A percentile compares a stretch with the other conserved stretches of the same genome.
Evolutionary conservation across 2,329 filamentous ascomycete genomes (phyloP).

Genomic region (Sphaerulina vaccinii): DNA sequence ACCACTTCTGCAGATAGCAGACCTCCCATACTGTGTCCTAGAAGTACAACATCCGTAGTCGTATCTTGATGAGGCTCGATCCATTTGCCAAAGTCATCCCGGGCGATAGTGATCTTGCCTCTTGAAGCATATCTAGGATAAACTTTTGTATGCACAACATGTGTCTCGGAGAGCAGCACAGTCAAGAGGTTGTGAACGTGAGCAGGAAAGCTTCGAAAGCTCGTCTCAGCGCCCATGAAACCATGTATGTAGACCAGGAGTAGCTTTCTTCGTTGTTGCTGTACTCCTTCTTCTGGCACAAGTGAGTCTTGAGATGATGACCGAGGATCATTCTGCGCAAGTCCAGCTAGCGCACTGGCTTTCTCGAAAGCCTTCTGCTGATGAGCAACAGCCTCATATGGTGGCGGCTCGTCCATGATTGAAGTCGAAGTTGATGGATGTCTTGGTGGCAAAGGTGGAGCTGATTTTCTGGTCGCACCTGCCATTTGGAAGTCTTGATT

Average conservation of each 20-base stretch:
- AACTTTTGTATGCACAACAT: conserved; percentile 82
- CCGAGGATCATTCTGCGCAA: conserved; percentile 40
- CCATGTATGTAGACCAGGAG: conserved; percentile 85
- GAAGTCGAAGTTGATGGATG: conserved; percentile 13
- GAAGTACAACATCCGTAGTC: conserved; percentile 73
- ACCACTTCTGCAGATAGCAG: conserved; percentile 77
- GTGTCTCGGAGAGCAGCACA: conserved; percentile 65
- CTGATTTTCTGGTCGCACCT: background rate
- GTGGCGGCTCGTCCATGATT: conserved; percentile 18
- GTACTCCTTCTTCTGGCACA: conserved; percentile 37
- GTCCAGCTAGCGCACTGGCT: conserved; percentile 8
- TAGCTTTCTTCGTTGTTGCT: conserved; percentile 53
- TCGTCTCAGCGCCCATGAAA: conserved; percentile 84
- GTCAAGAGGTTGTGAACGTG: conserved; percentile 77
- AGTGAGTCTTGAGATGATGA: conserved; percentile 49
- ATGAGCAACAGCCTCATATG: conserved; percentile 21
- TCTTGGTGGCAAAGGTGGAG: background rate
- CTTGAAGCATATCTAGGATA: conserved; percentile 79
- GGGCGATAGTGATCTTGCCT: conserved; percentile 67
- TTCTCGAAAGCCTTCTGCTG: conserved; percentile 24
- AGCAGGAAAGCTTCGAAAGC: conserved; percentile 82
- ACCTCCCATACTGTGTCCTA: conserved; percentile 90
- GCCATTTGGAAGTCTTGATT: background rate
- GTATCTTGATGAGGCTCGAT: conserved; percentile 71
- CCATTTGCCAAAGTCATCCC: conserved; percentile 82